Conservation (phyloP, 2,329 filamentous ascomycete species). For the Diaporthe capsici region DNA sequence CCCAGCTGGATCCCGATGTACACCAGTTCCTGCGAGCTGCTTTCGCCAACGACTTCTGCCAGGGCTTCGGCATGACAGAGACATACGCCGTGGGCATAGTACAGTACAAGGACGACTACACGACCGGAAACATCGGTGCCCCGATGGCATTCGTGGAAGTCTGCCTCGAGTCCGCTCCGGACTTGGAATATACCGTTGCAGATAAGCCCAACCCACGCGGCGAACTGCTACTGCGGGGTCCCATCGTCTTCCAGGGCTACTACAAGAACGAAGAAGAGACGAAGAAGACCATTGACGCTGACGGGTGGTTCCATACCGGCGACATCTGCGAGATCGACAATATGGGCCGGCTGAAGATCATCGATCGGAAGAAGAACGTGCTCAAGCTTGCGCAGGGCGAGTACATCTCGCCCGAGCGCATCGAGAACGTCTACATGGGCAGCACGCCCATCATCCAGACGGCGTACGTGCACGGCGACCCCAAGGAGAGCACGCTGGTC, state of each 20-base stretch:
- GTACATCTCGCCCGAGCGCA: conserved; percentile 96
- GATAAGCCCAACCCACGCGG: conserved; percentile 93
- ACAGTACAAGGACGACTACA: conserved; percentile 80
- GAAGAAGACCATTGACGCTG: conserved; percentile 81
- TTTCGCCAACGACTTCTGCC: conserved; percentile 82
- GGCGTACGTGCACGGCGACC: conserved; percentile 93
- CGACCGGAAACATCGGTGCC: conserved; percentile 84
- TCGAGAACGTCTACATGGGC: conserved; percentile 94
- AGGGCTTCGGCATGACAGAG: conserved; percentile 96
- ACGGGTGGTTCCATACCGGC: conserved; percentile 98
- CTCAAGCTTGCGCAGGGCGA: conserved; percentile 98
- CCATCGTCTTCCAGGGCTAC: conserved; percentile 87
- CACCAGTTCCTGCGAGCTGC: conserved; percentile 91
- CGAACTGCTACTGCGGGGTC: conserved; percentile 87
- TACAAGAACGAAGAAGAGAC: conserved; percentile 93
- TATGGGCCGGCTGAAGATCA: conserved; percentile 89
- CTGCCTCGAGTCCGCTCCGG: conserved; percentile 88
- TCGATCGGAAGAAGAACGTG: conserved; percentile 99
- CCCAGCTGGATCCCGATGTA: conserved; percentile 88
- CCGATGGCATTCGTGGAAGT: conserved; percentile 78
- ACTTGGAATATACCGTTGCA: conserved; percentile 91
- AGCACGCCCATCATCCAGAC: conserved; percentile 83
- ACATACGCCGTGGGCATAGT: conserved; percentile 84
- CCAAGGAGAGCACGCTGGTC: conserved; percentile 84
- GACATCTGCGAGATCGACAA: conserved; percentile 91